phyloP scores from a whole-genome alignment of 106 monocot genomes.

The Allium cepa region DNA sequence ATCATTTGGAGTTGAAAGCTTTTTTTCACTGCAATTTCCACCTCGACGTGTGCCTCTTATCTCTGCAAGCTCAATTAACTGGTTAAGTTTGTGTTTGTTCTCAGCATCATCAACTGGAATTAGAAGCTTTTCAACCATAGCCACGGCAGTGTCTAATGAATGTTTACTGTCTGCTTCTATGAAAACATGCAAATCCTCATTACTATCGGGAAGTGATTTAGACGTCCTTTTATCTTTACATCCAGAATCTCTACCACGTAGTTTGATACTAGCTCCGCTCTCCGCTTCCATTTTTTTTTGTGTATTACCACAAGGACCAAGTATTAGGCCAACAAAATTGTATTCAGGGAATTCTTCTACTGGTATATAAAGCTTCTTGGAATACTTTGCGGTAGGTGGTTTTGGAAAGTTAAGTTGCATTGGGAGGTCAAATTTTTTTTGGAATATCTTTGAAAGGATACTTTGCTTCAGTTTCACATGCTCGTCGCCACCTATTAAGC shows the following conservation, averaged over 20 bases:
- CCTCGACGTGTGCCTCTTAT: conserved; percentile 10
- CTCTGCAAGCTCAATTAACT: conserved; percentile 58
- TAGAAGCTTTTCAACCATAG: conserved; percentile 60
- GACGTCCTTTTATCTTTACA: neutral
- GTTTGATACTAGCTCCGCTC: conserved; percentile 43
- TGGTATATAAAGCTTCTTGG: conserved; percentile 55
- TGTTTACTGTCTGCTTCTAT: conserved; percentile 41
- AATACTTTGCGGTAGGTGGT: neutral
- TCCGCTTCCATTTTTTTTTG: conserved; percentile 56
- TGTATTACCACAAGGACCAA: conserved; percentile 62
- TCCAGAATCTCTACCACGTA: conserved; percentile 48
- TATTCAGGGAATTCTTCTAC: conserved; percentile 45
- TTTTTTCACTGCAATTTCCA: neutral
- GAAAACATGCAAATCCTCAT: conserved; percentile 55
- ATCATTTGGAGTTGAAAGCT: conserved; percentile 42
- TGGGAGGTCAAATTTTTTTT: no score
- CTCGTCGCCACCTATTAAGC: conserved; percentile 15
- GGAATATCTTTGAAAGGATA: no score
- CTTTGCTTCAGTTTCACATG: neutral
- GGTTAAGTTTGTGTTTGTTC: conserved; percentile 38
- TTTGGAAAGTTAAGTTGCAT: no score
- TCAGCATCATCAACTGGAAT: conserved; percentile 38
- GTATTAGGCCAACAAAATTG: conserved; percentile 63
- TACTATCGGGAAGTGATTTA: conserved; percentile 6
- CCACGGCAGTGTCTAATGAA: conserved; percentile 53